Conservation (phyloP, 495 filamentous ascomycete genomes). For the Xylaria palmicola region DNA sequence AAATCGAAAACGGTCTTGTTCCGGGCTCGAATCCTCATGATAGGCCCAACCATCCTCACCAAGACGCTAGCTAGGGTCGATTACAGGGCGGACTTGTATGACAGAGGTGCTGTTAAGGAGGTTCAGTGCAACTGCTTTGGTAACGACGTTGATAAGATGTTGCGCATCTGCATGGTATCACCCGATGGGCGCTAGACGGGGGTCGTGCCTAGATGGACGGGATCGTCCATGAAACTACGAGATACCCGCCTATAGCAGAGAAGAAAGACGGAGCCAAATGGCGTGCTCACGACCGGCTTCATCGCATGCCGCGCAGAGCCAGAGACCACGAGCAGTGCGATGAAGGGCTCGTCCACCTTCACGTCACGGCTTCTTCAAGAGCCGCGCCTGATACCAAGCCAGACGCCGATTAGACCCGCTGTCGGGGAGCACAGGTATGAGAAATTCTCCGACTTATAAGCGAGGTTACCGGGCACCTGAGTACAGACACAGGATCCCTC, state of each 20-base stretch:
- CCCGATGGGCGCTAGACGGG: neutral
- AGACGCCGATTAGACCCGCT: neutral
- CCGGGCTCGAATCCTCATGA: conserved; percentile 8
- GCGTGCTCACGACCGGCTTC: neutral
- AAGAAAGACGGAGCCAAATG: neutral
- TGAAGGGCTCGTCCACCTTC: neutral
- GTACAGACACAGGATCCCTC: neutral
- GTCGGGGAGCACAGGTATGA: neutral
- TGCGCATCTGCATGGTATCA: conserved; percentile 2
- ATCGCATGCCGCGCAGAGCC: too few relatives aligned
- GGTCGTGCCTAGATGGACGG: neutral
- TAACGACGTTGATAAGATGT: conserved; percentile 1
- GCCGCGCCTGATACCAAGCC: neutral
- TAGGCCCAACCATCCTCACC: conserved; percentile 12
- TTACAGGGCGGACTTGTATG: conserved; percentile 12
- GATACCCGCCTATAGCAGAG: neutral
- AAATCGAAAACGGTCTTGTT: conserved; percentile 3
- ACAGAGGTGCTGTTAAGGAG: neutral
- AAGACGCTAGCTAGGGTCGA: conserved; percentile 5
- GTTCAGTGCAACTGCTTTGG: neutral
- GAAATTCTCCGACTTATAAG: conserved; percentile 8
- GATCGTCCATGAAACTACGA: neutral
- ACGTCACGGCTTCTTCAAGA: neutral
- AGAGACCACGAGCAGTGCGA: too few relatives aligned
- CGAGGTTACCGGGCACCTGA: conserved; percentile 2